Base-by-base conservation (phyloP, 192 early-diverging fungal genomes). In the Funneliformis geosporum region DNA sequence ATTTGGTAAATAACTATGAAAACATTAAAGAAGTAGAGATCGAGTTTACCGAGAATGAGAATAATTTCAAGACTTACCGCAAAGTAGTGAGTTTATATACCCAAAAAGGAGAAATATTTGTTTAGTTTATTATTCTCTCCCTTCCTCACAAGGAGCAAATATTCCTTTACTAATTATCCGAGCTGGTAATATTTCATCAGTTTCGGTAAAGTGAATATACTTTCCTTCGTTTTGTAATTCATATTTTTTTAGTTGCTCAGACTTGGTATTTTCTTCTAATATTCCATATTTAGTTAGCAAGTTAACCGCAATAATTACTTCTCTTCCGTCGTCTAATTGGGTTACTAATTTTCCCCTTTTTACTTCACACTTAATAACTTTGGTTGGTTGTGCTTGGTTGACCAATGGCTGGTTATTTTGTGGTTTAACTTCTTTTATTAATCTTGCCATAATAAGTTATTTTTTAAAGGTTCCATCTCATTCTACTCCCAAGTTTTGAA, bases 61-160 rank as follows among this genome's bases (percentile, higher is more conserved):
- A 72, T 21, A 72, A 72, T 46, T 72, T 72, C 44, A 72, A 72
- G 25, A 42, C 39, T 43, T 72, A 72, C 23, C 8, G 70, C 6
- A 72, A 72, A 72, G 70, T 42, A 16, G 43, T 72, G 10, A 72
- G 70, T 72, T 44, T 72, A 5, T 72, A 72, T 72, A 39, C 70
- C 8, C 5, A 72, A 42, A 42, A 3, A 21, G 70, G 44, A 42
- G 70, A 43, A 42, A 23, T 72, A 44, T 40, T 72, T 72, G 70
- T 72, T 72, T 72, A 72, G 2, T n/a, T n/a, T n/a, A n/a, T n/a
- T n/a, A n/a, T n/a, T n/a, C n/a, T n/a, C n/a, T n/a, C n/a, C n/a
- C n/a, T 60, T 60, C 59, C 11, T 10, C 2, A 60, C 59, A 67
- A 25, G 28, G 28, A 10, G 4, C 5, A 67, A 39, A 39, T 25